Base-by-base conservation (phyloP, 345 rosid species). In the Corchorus olitorius region DNA sequence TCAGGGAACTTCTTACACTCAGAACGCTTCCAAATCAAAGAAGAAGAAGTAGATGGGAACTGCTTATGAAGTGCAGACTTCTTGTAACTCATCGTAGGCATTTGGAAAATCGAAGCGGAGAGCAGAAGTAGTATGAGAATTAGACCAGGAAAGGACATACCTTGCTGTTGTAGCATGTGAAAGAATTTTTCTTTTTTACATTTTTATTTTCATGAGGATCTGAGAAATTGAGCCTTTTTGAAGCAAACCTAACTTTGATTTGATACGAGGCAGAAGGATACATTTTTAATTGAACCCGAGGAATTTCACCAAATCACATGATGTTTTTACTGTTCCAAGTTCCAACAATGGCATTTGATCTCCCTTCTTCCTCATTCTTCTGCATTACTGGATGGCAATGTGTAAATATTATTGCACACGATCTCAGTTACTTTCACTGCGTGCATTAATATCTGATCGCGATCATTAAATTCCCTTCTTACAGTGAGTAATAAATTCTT, bases 1-100 rank as follows among this genome's bases (percentile, higher is more conserved):
- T 54, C 85, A 94, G 97, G 97, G 98, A 79, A 92, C 98, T 59
- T 87, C 97, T 10, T 88, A 82, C 72, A 81, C 89, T 19, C 87
- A 72, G 81, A 84, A 83, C 35, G 73, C 77, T 34, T 83, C 93
- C 86, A 92, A 91, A 84, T 86, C 87, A 48, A 94, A 91, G 87
- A 94, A 90, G 90, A 92, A 92, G 91, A 91, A 94, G 88, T 88
- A 87, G 87, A 84, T 27, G 22, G 4, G 5, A 37, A 27, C 48
- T 48, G 45, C 39, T 16, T 61, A 63, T 27, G 73, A 71, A 72
- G 72, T 78, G 76, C 73, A 34, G 74, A 39, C 73, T 41, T 41
- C 77, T 20, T 84, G 83, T 78, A 83, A 73, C 84, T 77, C 75
- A 74, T 65, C n/a, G 77, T 80, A 75, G 80, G 80, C 81, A 76